Conservation (phyloP, 345 rosid species). For the Citropsis articulata region DNA sequence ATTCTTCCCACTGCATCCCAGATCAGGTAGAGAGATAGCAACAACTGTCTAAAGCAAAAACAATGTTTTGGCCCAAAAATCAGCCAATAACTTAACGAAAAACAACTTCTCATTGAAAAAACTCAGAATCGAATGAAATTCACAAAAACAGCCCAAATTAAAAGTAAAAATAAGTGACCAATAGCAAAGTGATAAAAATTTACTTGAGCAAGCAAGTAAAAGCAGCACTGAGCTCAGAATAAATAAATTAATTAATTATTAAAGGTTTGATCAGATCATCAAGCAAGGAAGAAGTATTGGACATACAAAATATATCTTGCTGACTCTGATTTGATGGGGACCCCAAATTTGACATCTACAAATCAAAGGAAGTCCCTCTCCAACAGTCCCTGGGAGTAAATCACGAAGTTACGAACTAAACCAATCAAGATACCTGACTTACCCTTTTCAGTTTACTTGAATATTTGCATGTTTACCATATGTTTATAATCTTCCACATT, state of each 20-base stretch:
- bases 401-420: not conserved
- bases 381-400: not conserved
- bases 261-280: too few relatives aligned
- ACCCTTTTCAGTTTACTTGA: not conserved
- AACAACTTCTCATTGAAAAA: not conserved
- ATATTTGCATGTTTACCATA: not conserved
- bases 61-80: not conserved
- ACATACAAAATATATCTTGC: not conserved
- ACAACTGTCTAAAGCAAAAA: not conserved
- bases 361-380: not conserved
- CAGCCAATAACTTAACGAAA: not conserved
- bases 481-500: too few relatives aligned
- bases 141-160: not conserved
- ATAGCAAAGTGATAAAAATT: not conserved
- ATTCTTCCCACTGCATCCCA: not conserved
- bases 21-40: not conserved
- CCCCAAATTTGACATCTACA: not conserved
- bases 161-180: too few relatives aligned
- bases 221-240: not conserved
- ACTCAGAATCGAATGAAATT: not conserved
- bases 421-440: not conserved
- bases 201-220: not conserved
- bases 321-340: not conserved
- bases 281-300: too few relatives aligned
- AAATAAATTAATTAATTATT: too few relatives aligned